Base-by-base conservation (phyloP, 176 grass and related monocot genomes). In the Phyllostachys edulis region DNA sequence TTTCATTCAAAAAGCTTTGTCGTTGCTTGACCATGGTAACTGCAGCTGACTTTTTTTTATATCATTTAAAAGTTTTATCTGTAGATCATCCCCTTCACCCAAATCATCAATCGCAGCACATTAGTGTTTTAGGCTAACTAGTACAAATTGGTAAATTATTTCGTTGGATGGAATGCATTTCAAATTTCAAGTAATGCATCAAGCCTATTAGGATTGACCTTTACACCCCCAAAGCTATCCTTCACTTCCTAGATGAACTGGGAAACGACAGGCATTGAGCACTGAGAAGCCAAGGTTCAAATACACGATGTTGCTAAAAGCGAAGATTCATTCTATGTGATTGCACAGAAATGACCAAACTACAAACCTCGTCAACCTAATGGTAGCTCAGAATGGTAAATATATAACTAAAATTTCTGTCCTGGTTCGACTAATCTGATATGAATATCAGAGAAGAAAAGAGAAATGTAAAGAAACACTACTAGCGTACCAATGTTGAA, bases 401-500 rank as follows among this genome's bases (percentile, higher is more conserved):
- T 73, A 64, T 3, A 55, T 18, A 61, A 9, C 16, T 38, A 40
- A 39, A 69, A 40, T 76, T 54, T 7, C 2, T 64, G 63, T 34
- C 27, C 23, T 74, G 49, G 63, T 26, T 84, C 12, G 4, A 59
- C 9, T 38, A 32, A 46, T 24, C 5, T 12, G 7, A 85, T 80
- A n/a, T 55, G 12, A 46, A 2, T 51, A 45, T 17, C n/a, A 44
- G 24, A 26, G 52, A 37, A 16, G 5, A 42, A 15, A 67, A 67
- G 17, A 51, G 3, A 39, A 75, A 69, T 17, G 38, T 69, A 86
- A 16, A n/a, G n/a, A 79, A 45, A 49, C 6, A 37, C 5, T 21
- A 23, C 5, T 78, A 32, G 1, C 78, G 32, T 90, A 92, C 88
- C 80, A 13, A 93, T 92, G 52, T 98, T 98, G 84, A 90, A 98